These are phyloP conservation scores for Candida sojae DNA, from an alignment of 1,139 yeast genomes.

Conservation along the genomic window DNA sequence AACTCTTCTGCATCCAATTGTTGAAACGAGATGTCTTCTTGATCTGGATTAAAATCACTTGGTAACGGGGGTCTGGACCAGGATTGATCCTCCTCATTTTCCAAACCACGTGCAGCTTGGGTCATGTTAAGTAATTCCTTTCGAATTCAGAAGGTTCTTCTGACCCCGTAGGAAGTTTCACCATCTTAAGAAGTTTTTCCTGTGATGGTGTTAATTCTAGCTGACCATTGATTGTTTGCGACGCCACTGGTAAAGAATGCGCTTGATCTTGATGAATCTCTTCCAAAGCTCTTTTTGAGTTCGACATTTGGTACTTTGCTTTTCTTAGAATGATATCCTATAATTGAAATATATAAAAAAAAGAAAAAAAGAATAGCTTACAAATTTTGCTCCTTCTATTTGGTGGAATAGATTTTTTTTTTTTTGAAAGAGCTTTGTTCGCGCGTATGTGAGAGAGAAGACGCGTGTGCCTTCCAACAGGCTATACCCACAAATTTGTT, in stretches of 20 bases:
- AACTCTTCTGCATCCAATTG: conserved; percentile 95
- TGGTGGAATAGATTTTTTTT: not conserved
- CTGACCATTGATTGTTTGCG: conserved; percentile 28
- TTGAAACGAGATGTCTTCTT: conserved; percentile 70
- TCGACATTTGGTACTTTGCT: conserved; percentile 8
- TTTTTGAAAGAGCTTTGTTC: not conserved
- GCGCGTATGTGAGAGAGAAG: not conserved
- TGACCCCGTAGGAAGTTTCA: conserved; percentile 34
- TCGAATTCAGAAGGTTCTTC: conserved; percentile 65
- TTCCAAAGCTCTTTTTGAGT: conserved; percentile 12
- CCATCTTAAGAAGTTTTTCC: conserved; percentile 36
- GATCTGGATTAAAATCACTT: conserved; percentile 45
- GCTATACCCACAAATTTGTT: too few species aligned
- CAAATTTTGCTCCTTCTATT: conserved; percentile 1
- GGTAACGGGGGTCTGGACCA: conserved; percentile 67
- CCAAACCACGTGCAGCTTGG: conserved; percentile 29
- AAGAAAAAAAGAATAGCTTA: not conserved
- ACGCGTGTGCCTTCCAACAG: not conserved
- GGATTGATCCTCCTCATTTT: conserved; percentile 46
- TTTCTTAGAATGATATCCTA: too few species aligned
- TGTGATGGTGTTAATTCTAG: conserved; percentile 30
- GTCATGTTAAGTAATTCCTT: conserved; percentile 64
- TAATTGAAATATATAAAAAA: not conserved
- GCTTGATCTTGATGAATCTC: conserved; percentile 15
- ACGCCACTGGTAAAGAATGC: conserved; percentile 42